Base-by-base conservation (phyloP, 495 filamentous ascomycete species). In the Geopyxis carbonaria region DNA sequence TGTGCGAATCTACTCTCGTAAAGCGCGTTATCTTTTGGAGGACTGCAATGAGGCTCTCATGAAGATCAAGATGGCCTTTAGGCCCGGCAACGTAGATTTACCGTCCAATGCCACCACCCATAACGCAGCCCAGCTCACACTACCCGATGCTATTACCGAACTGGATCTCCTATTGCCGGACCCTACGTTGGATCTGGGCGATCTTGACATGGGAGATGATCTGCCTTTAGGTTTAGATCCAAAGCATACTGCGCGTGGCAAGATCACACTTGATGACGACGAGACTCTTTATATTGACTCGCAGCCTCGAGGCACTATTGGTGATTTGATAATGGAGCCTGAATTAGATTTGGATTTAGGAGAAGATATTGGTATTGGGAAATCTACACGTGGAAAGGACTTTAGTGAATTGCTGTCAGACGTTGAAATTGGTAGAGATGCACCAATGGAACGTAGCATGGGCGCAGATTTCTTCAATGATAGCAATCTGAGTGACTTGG, bases 41-140 rank as follows among this genome's bases (percentile, higher is more conserved):
- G 89, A 97, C 57, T 97, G 89, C 64, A 92, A 87, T 53, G 89
- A 97, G 61, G 86, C 89, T 19, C 63, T 95, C 40, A 74, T 89
- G 66, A 94, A 93, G 61, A 92, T 97, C 51, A 94, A 94, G 57
- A 89, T 94, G 87, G 78, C 79, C 21, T 85, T 83, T 56, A 76
- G 78, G 16, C 72, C 73, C 27, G 76, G 78, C 31, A 82, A 81
- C 61, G 79, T 83, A 51, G 78, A 85, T 59, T 65, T 83, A 46
- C 74, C 77, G n/a, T 67, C 70, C 19, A 78, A 74, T 40, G 62
- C 47, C 16, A 56, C 45, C 66, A 22, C 69, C 61, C 45, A 64
- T 74, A 41, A 72, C 62, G 18, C 70, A 73, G 44, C 78, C 69
- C 30, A 78, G 76, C 71, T 83, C 42, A 79, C 78, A 51, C 68